Evolutionary conservation across 495 filamentous ascomycete species (phyloP).

Genomic region (Neurospora sp.): DNA sequence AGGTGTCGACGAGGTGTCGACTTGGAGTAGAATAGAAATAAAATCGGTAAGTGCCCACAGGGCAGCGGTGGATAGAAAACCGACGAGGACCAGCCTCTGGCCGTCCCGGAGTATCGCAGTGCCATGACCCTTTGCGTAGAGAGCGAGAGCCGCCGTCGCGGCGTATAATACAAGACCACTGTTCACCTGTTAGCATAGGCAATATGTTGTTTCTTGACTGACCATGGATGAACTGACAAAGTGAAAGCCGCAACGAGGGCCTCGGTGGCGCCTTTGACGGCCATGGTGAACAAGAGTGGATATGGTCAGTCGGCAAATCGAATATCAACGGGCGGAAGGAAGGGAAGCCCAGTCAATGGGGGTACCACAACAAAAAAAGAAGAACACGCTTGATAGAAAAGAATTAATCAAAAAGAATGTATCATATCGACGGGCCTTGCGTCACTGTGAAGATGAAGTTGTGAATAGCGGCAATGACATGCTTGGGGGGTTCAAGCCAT

Average conservation of each 20-base stretch:
- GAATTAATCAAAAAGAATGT: conserved; percentile 18
- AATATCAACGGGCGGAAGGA: conserved; percentile 19
- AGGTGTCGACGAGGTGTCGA: conserved; percentile 24
- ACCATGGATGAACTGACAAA: conserved; percentile 30
- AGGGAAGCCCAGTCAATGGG: conserved; percentile 45
- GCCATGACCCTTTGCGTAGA: conserved; percentile 41
- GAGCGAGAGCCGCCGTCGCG: conserved; percentile 40
- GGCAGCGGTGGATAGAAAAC: conserved; percentile 39
- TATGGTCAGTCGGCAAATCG: conserved; percentile 8
- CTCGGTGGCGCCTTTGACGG: conserved; percentile 35
- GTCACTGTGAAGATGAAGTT: conserved; percentile 17
- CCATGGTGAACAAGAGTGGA: conserved; percentile 28
- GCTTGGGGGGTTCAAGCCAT: conserved; percentile 12
- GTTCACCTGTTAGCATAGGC: neutral
- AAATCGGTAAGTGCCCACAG: conserved; percentile 45
- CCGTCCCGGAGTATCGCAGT: conserved; percentile 42
- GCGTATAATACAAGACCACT: conserved; percentile 45
- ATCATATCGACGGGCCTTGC: conserved; percentile 18
- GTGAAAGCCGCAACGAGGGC: conserved; percentile 44
- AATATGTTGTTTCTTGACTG: neutral
- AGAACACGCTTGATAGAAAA: conserved; percentile 2
- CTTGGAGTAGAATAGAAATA: conserved; percentile 34
- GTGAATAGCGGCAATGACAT: conserved; percentile 19
- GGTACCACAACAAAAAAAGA: conserved; percentile 19
- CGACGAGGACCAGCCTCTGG: conserved; percentile 53